These are phyloP conservation scores for Lasiosphaeria hispida DNA, from an alignment of 495 filamentous ascomycete species.

Conservation along the genomic window DNA sequence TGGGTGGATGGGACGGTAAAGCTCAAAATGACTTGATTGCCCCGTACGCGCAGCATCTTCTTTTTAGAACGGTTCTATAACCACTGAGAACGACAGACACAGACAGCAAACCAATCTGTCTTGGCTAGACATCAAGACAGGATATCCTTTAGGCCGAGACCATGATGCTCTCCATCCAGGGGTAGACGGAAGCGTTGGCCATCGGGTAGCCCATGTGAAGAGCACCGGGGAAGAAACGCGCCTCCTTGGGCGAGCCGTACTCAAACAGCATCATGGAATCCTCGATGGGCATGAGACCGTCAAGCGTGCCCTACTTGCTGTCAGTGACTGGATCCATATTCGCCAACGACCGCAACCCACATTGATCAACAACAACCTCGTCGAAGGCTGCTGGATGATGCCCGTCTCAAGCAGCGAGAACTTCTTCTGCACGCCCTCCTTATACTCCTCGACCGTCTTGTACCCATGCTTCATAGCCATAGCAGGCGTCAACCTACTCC, in stretches of 20 bases:
- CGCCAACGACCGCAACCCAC: slow-evolving; percentile 36
- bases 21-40: neutral
- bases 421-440: slow-evolving; percentile 59
- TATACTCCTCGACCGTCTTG: slow-evolving; percentile 56
- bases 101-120: too few species aligned
- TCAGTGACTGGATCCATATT: slow-evolving; percentile 9
- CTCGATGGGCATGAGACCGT: slow-evolving; percentile 76
- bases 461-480: slow-evolving; percentile 74
- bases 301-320: slow-evolving; percentile 55
- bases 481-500: slow-evolving; percentile 55
- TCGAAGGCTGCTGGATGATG: slow-evolving; percentile 60
- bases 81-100: too few species aligned
- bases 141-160: slow-evolving; percentile 11
- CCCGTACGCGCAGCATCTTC: neutral
- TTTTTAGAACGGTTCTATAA: neutral
- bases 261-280: slow-evolving; percentile 67
- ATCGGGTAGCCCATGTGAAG: slow-evolving; percentile 67
- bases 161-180: slow-evolving; percentile 56
- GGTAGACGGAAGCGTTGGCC: slow-evolving; percentile 51
- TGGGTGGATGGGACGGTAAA: slow-evolving; percentile 87
- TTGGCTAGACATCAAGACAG: too few species aligned
- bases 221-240: slow-evolving; percentile 56
- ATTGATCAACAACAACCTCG: slow-evolving; percentile 66
- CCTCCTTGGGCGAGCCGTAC: slow-evolving; percentile 73
- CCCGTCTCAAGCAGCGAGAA: slow-evolving; percentile 73